A percentile compares a stretch with the other conserved stretches of the same genome.
Conservation (phyloP, 257 asterid species). For the Solanum medicagineum region DNA sequence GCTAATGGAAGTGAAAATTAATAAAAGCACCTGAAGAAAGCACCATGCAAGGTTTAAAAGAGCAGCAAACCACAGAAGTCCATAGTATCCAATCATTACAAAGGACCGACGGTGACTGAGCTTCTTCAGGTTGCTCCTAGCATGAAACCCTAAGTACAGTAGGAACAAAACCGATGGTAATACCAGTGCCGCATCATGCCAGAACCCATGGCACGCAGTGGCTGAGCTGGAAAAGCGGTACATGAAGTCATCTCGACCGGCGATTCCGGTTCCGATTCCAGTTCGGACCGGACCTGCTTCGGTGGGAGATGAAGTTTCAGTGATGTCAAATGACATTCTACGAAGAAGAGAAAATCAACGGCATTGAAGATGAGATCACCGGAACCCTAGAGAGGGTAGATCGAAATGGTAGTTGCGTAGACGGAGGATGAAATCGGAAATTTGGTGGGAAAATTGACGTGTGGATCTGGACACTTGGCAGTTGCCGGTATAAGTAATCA, state of each 20-base stretch:
- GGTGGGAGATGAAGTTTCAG: not conserved
- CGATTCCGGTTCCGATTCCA: not conserved
- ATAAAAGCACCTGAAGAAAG: constrained; percentile 51
- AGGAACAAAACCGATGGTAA: constrained; percentile 63
- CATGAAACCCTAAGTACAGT: constrained; percentile 69
- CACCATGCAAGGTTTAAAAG: constrained; percentile 75
- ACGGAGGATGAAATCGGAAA: not conserved
- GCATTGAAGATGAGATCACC: not conserved
- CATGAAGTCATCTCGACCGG: not conserved
- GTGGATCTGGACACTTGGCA: not conserved
- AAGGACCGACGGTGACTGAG: constrained; percentile 59
- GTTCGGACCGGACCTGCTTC: not conserved
- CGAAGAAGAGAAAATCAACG: not conserved
- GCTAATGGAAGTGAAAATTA: not conserved
- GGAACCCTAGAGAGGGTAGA: not conserved
- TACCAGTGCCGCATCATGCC: constrained; percentile 64
- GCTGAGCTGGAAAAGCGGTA: constrained; percentile 26
- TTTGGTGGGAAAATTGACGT: not conserved
- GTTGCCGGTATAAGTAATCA: not conserved
- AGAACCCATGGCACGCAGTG: constrained; percentile 46
- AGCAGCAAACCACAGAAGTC: constrained; percentile 67
- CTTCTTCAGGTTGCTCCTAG: constrained; percentile 61
- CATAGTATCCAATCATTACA: constrained; percentile 79
- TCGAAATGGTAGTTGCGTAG: not conserved
- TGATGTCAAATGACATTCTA: constrained; percentile 1